Base-by-base conservation (phyloP, 495 filamentous ascomycete genomes). In the Podospora bellae-mahoneyi region DNA sequence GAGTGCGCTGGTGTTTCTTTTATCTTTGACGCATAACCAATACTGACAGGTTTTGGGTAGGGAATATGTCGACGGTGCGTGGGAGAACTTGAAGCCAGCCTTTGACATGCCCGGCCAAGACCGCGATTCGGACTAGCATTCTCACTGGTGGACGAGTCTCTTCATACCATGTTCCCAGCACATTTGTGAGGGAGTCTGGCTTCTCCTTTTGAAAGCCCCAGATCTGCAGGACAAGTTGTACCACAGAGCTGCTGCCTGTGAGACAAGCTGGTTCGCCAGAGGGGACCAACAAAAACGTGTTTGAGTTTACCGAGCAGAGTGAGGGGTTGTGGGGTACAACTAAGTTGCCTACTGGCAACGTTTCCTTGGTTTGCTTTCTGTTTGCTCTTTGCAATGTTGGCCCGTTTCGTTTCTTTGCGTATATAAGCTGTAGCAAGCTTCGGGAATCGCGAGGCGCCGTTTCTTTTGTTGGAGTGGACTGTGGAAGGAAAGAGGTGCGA, bases 1-100 rank as follows among this genome's bases (percentile, higher is more conserved):
- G 67, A 67, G 79, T 76, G 23, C 30, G 26, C 44, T 34, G 2
- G 20, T 9, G 16, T 56, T 65, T 0, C 15, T 7, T 62, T 7
- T 62, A 19, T 18, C 60, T 26, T 60, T 23, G 5, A 2, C 27
- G n/a, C 58, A 6, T 23, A 5, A 5, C 18, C 15, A 30, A 18
- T 61, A 26, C 59, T 61, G 18, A 61, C 59, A 10, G 27, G 13
- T 44, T 27, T 23, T 15, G 53, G 20, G 20, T 20, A 67, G 65
- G 65, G 65, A 60, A 20, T 69, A 65, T 56, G 54, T 69, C 5
- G 67, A 69, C 15, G 20, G 34, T 28, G 30, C 62, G 15, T 63
- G 61, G 61, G 34, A 28, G 16, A 32, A 63, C 30, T 16, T 63
- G 61, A 19, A 44, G 30, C 61, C 61, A 2, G 7, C 15, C 0